A percentile compares a stretch with the other conserved stretches of the same genome.
phyloP scores from a whole-genome alignment of 2,329 filamentous ascomycete genomes.

The Penicillium sp. region DNA sequence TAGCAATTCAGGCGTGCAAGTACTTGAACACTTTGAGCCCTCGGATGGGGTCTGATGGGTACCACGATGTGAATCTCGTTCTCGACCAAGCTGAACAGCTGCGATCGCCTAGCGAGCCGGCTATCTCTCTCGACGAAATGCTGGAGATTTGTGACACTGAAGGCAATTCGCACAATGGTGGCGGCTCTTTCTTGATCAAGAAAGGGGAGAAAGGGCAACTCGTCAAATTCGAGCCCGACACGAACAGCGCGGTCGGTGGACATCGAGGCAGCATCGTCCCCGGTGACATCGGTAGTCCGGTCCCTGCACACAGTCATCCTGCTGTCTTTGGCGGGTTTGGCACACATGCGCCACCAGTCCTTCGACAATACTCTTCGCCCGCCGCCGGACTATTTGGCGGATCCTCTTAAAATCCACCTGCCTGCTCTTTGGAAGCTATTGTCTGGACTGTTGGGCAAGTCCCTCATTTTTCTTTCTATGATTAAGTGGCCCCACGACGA shows the following conservation, averaged over 20 bases:
- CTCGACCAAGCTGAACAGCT: slow-evolving; percentile 61
- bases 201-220: slow-evolving; percentile 43
- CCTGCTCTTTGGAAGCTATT: slow-evolving; percentile 5
- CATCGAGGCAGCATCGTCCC: slow-evolving; percentile 45
- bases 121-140: slow-evolving; percentile 61
- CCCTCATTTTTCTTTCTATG: slow-evolving; percentile 9
- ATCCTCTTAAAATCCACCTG: slow-evolving; percentile 11
- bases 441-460: slow-evolving; percentile 14
- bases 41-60: slow-evolving; percentile 51
- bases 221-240: slow-evolving; percentile 50
- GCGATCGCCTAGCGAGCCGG: slow-evolving; percentile 52
- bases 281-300: slow-evolving; percentile 65
- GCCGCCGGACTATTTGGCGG: slow-evolving; percentile 31
- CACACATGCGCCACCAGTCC: slow-evolving; percentile 25
- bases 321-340: slow-evolving; percentile 35
- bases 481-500: too few species aligned
- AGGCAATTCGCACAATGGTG: slow-evolving; percentile 77
- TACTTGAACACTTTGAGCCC: slow-evolving; percentile 44
- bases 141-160: slow-evolving; percentile 85
- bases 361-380: slow-evolving; percentile 36
- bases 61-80: slow-evolving; percentile 61
- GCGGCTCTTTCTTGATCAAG: slow-evolving; percentile 73
- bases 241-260: slow-evolving; percentile 39
- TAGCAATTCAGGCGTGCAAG: slow-evolving; percentile 75
- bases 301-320: slow-evolving; percentile 41